Base-by-base conservation (phyloP, 192 early-diverging fungal species). In the Coemansia sp. region DNA sequence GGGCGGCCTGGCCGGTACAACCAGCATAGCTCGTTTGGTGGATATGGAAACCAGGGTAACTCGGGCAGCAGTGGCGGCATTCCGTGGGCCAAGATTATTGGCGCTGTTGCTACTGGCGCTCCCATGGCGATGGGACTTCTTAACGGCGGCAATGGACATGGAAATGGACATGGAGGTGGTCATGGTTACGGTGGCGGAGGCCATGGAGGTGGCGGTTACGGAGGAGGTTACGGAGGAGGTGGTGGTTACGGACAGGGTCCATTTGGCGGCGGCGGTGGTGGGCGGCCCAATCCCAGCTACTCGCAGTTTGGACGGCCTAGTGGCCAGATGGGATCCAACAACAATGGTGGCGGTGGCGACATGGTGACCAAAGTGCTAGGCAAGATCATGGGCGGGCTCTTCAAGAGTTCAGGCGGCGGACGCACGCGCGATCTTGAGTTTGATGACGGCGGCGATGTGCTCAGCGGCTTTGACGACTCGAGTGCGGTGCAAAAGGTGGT, bases 311-410 rank as follows among this genome's bases (percentile, higher is more conserved):
- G 66, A 24, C 65, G 72, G 1, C 62, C 61, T 2, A 66, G 57
- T 38, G 56, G 65, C 27, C 60, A 45, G 25, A 59, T n/a, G 60
- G 66, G 25, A n/a, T 37, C 0, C 57, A 25, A 51, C 19, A 23
- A 41, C 59, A 29, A 65, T n/a, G 43, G 57, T 21, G 39, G 39
- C 12, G 8, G 38, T 4, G 57, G 38, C 11, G 76, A 73, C 58
- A 69, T 64, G 61, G 47, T 67, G 12, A 64, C 66, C 35, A 70
- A 70, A 3, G 62, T 70, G 47, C 57, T 79, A 22, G 62, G 66
- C 62, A 79, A 79, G 25, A 73, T 79, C 65, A 70, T 79, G 67
- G 41, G 71, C 50, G 56, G 68, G 21, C 65, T 79, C 43, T 79
- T 79, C 62, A 70, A 70, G 52, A 60, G 67, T 41, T 35, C 32